A percentile compares a stretch with the other conserved stretches of the same genome.
These are phyloP conservation scores for Entomortierella lignicola DNA, from an alignment of 192 early-diverging fungal species.

Conservation along the genomic window DNA sequence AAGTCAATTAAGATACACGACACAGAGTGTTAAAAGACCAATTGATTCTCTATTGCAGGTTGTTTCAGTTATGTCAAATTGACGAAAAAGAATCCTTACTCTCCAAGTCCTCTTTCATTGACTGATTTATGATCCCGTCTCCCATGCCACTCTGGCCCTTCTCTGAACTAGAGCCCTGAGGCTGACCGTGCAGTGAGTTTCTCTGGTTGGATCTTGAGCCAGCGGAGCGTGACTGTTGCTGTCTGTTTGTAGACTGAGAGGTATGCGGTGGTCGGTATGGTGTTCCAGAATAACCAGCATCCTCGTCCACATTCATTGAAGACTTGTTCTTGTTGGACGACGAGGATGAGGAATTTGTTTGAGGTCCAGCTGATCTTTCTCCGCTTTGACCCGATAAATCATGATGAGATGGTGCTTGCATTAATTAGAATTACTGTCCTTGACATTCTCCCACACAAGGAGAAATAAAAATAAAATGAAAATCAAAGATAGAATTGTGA, in stretches of 20 bases:
- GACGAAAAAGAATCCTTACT: constrained; percentile 5
- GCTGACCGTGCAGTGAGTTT: neutral
- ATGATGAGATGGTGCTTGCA: constrained; percentile 23
- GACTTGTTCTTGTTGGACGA: neutral
- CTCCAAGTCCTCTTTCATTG: constrained; percentile 42
- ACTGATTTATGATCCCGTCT: constrained; percentile 46
- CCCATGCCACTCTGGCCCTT: constrained; percentile 20
- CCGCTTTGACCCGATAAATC: constrained; percentile 19
- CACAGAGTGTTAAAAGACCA: neutral
- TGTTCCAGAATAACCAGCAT: neutral
- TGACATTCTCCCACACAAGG: neutral
- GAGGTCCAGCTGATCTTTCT: neutral
- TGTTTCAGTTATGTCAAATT: neutral
- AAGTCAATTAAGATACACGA: too few relatives aligned
- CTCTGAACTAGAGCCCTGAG: neutral
- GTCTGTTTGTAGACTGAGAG: neutral
- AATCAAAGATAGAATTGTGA: neutral
- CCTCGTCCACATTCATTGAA: neutral
- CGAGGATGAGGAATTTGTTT: constrained; percentile 2
- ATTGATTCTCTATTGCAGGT: neutral
- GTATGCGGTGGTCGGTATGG: neutral
- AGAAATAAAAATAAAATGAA: neutral
- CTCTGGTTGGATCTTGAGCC: neutral
- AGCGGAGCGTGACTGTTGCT: neutral
- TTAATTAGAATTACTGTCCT: neutral